Percentiles rank a stretch among this genome's conserved stretches.
These are phyloP conservation scores for Kwoniella sp. DNA, from an alignment of 768 basidiomycete genomes.

Conservation along the genomic window DNA sequence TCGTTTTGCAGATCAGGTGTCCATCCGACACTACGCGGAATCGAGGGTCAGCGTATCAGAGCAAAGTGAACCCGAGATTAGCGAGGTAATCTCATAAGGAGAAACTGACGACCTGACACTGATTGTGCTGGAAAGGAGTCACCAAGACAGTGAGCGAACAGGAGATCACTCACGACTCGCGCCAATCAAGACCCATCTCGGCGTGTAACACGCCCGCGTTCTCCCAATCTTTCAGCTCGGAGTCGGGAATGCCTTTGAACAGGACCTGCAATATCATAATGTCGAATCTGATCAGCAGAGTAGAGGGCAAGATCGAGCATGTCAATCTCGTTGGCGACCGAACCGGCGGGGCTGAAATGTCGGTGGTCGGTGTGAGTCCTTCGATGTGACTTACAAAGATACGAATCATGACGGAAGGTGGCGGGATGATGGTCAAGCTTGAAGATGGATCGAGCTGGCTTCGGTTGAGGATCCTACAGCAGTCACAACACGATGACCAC, in stretches of 20 bases:
- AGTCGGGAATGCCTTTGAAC: constrained; percentile 45
- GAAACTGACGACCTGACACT: no score
- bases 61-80: neutral
- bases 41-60: neutral
- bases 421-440: constrained; percentile 44
- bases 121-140: neutral
- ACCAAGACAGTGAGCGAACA: no score
- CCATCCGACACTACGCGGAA: constrained; percentile 43
- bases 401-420: constrained; percentile 45
- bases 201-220: constrained; percentile 45
- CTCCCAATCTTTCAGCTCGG: constrained; percentile 45
- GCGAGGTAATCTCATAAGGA: neutral
- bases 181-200: constrained; percentile 53
- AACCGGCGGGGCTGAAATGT: no score
- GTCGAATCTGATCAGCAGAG: neutral
- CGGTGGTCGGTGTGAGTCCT: no score
- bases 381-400: constrained; percentile 46
- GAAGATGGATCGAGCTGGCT: constrained; percentile 37
- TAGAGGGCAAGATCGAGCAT: no score
- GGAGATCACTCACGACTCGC: constrained; percentile 36
- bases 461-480: constrained; percentile 36
- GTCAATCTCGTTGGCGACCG: no score
- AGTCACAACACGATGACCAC: neutral
- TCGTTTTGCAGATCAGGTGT: constrained; percentile 41
- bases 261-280: constrained; percentile 36